Base-by-base conservation (phyloP, 129 eudicot genomes). In the Tagetes patula region DNA sequence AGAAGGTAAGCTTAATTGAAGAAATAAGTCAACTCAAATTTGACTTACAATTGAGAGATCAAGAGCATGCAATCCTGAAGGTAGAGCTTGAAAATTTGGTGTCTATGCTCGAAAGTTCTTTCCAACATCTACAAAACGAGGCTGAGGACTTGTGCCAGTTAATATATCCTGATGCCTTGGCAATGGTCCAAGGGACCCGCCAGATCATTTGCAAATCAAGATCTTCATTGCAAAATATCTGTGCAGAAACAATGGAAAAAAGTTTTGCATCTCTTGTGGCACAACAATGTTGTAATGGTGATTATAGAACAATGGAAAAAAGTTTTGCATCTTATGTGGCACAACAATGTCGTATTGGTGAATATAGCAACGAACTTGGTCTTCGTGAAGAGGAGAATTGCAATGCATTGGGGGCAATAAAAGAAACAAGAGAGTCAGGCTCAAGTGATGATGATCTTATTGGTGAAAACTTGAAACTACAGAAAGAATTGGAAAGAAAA, bases 401-500 rank as follows among this genome's bases (percentile, higher is more conserved):
- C 41, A 75, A 48, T 73, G 75, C 76, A 69, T 12, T 36, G 37
- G 45, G 43, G 42, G 52, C 64, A 65, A 75, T 70, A 64, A 36
- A 67, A 70, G 84, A 83, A 77, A 67, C 58, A 49, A 54, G 58
- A 32, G 88, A 83, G 71, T 73, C 42, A 11, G 75, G 48, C 45
- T 54, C 50, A 14, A 63, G 67, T 64, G 46, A 75, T 59, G 72
- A 62, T 73, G 76, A 79, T 42, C 38, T 73, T 48, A 61, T 60
- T 41, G 67, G 31, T 34, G 85, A 85, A 68, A 86, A 63, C 70
- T 69, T 82, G 72, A 80, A 82, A 34, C 86, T 91, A 49, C 74
- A 75, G 77, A 86, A 70, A 76, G 91, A 91, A 73, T 68, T 91
- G 67, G 76, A 84, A 74, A 76, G 91, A 1, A 88, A 88, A 71